Conservation (phyloP, 2,329 filamentous ascomycete species). For the Phialophora tarda region DNA sequence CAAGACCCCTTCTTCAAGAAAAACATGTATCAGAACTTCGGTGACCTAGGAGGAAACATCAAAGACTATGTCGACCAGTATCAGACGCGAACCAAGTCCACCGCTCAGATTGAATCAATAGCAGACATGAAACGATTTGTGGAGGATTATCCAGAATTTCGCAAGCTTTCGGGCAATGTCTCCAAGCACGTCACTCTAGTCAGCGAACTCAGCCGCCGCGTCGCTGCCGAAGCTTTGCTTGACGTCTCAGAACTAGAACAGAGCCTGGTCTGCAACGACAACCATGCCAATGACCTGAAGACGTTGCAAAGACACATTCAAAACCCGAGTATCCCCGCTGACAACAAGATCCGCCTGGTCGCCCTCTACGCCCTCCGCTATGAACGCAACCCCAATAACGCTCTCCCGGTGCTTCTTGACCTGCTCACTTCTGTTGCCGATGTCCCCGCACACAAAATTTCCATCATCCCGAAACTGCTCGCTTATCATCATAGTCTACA, state of each 20-base stretch:
- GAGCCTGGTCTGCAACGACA: slow-evolving; percentile 94
- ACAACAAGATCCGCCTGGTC: slow-evolving; percentile 87
- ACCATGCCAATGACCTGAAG: slow-evolving; percentile 90
- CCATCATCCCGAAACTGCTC: slow-evolving; percentile 80
- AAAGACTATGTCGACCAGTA: slow-evolving; percentile 99
- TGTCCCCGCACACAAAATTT: slow-evolving; percentile 75
- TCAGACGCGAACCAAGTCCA: slow-evolving; percentile 95
- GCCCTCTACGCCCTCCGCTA: slow-evolving; percentile 96
- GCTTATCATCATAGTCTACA: slow-evolving; percentile 87
- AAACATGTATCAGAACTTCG: slow-evolving; percentile 99
- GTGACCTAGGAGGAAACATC: slow-evolving; percentile 91
- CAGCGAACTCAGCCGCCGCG: slow-evolving; percentile 85
- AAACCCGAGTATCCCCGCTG: slow-evolving; percentile 73
- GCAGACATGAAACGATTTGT: slow-evolving; percentile 99
- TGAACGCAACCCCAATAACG: slow-evolving; percentile 81
- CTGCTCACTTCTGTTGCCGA: slow-evolving; percentile 83
- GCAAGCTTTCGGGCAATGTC: slow-evolving; percentile 94
- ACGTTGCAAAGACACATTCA: slow-evolving; percentile 86
- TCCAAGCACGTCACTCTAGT: slow-evolving; percentile 98
- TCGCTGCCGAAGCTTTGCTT: slow-evolving; percentile 83
- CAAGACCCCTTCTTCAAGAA: slow-evolving; percentile 99
- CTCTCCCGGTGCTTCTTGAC: slow-evolving; percentile 83
- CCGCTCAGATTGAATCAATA: slow-evolving; percentile 94
- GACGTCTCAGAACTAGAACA: slow-evolving; percentile 98
- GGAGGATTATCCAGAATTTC: slow-evolving; percentile 97